These are phyloP conservation scores for Aureobasidium sp. DNA, from an alignment of 2,329 filamentous ascomycete genomes.

Conservation along the genomic window DNA sequence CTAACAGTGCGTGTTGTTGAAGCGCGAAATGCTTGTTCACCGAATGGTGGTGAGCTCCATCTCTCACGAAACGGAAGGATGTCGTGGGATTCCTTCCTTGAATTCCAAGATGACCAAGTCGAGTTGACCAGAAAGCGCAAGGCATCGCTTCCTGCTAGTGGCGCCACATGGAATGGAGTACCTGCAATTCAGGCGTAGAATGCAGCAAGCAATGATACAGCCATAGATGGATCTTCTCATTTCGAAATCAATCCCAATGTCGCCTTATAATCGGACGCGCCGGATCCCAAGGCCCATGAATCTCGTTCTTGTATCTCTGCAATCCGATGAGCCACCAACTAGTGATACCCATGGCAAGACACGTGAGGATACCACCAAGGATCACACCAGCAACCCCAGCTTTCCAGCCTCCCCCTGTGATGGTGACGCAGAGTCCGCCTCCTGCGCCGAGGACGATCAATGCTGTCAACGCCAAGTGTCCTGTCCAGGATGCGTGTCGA, in stretches of 20 bases:
- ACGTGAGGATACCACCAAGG: slow-evolving; percentile 66
- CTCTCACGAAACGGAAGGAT: neutral
- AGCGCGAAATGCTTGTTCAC: neutral
- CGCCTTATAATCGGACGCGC: slow-evolving; percentile 80
- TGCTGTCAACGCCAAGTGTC: slow-evolving; percentile 70
- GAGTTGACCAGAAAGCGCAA: neutral
- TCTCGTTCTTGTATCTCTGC: slow-evolving; percentile 99
- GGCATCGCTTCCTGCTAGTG: neutral
- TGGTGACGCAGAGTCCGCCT: slow-evolving; percentile 61
- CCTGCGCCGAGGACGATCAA: slow-evolving; percentile 73
- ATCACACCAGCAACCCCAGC: slow-evolving; percentile 64
- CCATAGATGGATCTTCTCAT: neutral
- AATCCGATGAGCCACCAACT: slow-evolving; percentile 97
- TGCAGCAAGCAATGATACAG: neutral
- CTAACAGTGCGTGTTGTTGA: neutral
- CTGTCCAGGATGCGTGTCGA: slow-evolving; percentile 70
- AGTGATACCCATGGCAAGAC: slow-evolving; percentile 80
- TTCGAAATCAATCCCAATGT: slow-evolving; percentile 41
- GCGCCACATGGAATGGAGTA: neutral
- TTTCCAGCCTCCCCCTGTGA: slow-evolving; percentile 48
- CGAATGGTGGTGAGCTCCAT: neutral
- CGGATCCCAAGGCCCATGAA: slow-evolving; percentile 95
- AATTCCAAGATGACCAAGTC: neutral
- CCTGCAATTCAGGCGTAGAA: neutral
- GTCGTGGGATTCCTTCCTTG: slow-evolving; percentile 1